Base-by-base conservation (phyloP, 441 rosid genomes). In the Bruguiera hainesii region DNA sequence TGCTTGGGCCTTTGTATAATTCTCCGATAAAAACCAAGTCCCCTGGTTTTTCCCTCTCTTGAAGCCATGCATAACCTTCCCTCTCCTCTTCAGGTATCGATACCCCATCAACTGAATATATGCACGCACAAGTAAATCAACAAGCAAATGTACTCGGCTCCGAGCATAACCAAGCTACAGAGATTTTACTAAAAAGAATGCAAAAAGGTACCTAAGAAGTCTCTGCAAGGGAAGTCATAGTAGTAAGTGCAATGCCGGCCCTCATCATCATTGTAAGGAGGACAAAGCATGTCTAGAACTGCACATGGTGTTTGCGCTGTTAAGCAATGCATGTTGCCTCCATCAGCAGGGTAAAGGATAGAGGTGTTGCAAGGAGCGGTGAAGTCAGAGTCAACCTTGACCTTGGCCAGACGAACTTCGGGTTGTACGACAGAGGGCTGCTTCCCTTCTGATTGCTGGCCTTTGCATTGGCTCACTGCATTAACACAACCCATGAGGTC, bases 311-410 rank as follows among this genome's bases (percentile, higher is more conserved):
- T 89, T 66, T 79, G 77, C 0, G 90, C 96, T 3, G 94, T 91
- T 86, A 94, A 89, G 75, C 96, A 64, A 76, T 94, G 99, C 90
- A 89, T 89, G 83, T 94, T 94, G 67, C 99, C 99, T 49, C 97
- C 99, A 57, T 94, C 91, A 18, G 85, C 82, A 4, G 99, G 99
- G 75, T 87, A 94, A 37, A 94, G 91, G 68, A 91, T 88, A 37
- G 91, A 84, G 61, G 93, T 33, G 60, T 79, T 48, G 79, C 98
- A 94, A 31, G 99, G 97, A 3, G 98, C 89, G 0, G 87, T 85
- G 53, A 89, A 79, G 60, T 87, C 66, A 4, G 94, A 80, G 63
- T 91, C 78, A 6, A 85, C 88, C 86, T 91, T 91, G 64, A 85
- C 59, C 83, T 87, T 85, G 0, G 98, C 98, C 63, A 94, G 67